A percentile compares a stretch with the other conserved stretches of the same genome.
Evolutionary conservation across 78 protist genomes (phyloP).

Genomic region (Reticulomyxa filosa): DNA sequence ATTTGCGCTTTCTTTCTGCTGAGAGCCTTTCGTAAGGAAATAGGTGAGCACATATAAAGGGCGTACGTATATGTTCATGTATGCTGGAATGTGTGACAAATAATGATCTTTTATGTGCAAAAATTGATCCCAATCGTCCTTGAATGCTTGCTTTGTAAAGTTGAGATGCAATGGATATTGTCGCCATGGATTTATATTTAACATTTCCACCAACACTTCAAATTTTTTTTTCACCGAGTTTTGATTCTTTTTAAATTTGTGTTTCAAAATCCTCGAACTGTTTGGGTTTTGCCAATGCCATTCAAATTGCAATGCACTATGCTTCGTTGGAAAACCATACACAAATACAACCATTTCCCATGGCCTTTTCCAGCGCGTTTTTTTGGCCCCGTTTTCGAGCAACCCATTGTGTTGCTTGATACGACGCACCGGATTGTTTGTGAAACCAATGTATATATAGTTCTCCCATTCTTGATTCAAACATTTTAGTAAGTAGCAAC

Average conservation of each 20-base stretch:
- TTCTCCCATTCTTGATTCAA: too few species aligned
- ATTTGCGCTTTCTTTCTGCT: too few species aligned
- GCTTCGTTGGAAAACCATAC: constrained; percentile 2
- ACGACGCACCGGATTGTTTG: constrained; percentile 3
- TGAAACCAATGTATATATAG: constrained; percentile 19
- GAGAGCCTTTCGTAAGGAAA: too few species aligned
- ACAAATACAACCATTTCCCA: constrained; percentile 8
- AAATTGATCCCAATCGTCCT: not conserved
- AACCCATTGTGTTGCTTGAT: constrained; percentile 21
- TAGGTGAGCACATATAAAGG: too few species aligned
- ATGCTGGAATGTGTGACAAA: too few species aligned
- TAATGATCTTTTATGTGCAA: too few species aligned
- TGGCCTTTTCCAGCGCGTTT: constrained; percentile 11
- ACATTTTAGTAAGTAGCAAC: too few species aligned
- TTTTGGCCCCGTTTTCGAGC: constrained; percentile 12
- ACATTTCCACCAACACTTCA: not conserved
- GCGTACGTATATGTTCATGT: too few species aligned
- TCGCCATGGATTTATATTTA: not conserved
- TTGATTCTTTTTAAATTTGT: not conserved
- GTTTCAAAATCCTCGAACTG: not conserved
- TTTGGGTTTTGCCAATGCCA: constrained; percentile 5
- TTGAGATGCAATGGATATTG: not conserved
- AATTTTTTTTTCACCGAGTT: not conserved
- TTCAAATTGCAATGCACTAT: constrained; percentile 1
- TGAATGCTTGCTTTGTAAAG: not conserved